A percentile compares a stretch with the other conserved stretches of the same genome.
These are phyloP conservation scores for Salix dunnii DNA, from an alignment of 345 rosid species.

Conservation along the genomic window DNA sequence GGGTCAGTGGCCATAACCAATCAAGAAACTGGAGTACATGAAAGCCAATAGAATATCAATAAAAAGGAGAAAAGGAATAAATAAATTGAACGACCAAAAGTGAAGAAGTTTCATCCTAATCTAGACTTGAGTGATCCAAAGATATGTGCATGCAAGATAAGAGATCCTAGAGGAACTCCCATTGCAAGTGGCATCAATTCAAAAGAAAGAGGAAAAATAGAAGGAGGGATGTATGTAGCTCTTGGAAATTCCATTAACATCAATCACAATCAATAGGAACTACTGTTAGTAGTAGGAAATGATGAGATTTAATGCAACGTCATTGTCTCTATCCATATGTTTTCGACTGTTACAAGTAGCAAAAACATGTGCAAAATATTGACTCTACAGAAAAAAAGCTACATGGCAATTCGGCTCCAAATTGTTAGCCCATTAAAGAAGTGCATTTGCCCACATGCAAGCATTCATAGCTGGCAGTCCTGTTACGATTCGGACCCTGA, in stretches of 20 bases:
- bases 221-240: too few relatives aligned
- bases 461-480: too few relatives aligned
- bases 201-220: too few relatives aligned
- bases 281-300: conserved; percentile 10
- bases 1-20: conserved; percentile 6
- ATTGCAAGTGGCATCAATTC: neutral
- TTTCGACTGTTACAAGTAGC: conserved; percentile 4
- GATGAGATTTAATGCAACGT: conserved; percentile 9
- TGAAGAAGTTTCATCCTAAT: conserved; percentile 1
- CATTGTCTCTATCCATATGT: conserved; percentile 20
- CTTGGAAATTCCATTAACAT: conserved; percentile 4
- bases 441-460: too few relatives aligned
- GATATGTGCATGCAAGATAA: neutral
- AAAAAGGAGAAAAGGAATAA: neutral
- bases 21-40: neutral
- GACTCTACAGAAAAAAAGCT: neutral
- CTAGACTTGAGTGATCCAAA: conserved; percentile 22
- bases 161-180: neutral
- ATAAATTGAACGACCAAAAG: neutral
- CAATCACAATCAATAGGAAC: conserved; percentile 10
- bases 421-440: too few relatives aligned
- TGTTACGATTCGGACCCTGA: too few relatives aligned
- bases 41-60: neutral
- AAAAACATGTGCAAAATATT: neutral
- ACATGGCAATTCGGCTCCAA: neutral